Evolutionary conservation across 2,329 filamentous ascomycete species (phyloP), one percentile per base, ranked within the genome.

Genomic region (Colletotrichum gloeosporioides): DNA sequence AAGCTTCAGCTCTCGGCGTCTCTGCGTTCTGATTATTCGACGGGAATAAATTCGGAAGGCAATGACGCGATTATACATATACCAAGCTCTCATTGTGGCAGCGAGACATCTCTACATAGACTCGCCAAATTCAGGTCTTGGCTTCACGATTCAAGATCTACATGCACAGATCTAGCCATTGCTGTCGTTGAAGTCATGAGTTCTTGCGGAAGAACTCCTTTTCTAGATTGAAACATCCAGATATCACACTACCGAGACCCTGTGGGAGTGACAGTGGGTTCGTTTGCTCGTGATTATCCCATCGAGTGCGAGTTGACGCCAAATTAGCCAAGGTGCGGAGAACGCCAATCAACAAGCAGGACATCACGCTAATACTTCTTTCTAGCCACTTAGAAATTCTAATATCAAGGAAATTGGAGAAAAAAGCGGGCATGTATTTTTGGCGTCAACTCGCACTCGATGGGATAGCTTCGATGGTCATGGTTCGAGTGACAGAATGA

Each of bases 61-160:
- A n/a, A 49, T 3, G 9, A 2, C 0, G 0, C 6, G 39, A 49
- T 2, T 1, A n/a, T n/a, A n/a, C 2, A 39, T 0, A 44, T 44
- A n/a, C n/a, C 39, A 44, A 44, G 18, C 5, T n/a, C 18, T 49
- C 39, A 44, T 12, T 0, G 0, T 8, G 39, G 9, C 39, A 44
- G 9, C 18, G 39, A 44, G 5, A 0, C 39, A n/a, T 44, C 18
- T 12, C 9, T 44, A 1, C 5, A 9, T n/a, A 4, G n/a, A 44
- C 8, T 44, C 18, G 18, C 18, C 18, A 12, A 12, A n/a, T 10
- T 44, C 1, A 44, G 39, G 9, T 6, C 0, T n/a, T n/a, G 0
- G 18, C 39, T 44, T 44, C 18, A n/a, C 18, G 18, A 44, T 44
- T 44, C 5, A 12, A 6, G 9, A n/a, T 12, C 39, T 44, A 18